Evolutionary conservation across 257 asterid species (phyloP).

Genomic region (Ilex asprella): DNA sequence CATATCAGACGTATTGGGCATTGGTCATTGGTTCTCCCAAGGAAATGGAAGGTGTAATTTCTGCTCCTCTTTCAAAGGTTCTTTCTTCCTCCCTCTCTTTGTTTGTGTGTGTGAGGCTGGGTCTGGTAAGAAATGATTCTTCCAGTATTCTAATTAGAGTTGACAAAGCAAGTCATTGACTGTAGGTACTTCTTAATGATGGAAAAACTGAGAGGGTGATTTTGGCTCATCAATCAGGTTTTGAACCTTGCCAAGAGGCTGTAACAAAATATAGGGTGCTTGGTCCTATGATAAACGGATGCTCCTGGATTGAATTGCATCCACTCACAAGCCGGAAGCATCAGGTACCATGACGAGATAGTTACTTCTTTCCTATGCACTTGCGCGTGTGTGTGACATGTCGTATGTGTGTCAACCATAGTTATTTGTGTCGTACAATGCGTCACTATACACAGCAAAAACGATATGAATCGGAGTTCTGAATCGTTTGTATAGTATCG

Average conservation of each 20-base stretch:
- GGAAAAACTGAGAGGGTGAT: constrained; percentile 81
- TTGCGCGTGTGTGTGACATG: no score
- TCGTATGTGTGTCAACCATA: no score
- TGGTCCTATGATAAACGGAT: constrained; percentile 90
- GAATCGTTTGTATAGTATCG: no score
- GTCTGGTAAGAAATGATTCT: no score
- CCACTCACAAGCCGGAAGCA: constrained; percentile 83
- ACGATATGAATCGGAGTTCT: no score
- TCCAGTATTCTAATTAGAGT: no score
- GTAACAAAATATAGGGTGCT: constrained; percentile 76
- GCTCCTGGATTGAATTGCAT: constrained; percentile 86
- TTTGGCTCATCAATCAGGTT: constrained; percentile 60
- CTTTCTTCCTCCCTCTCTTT: constrained; percentile 4
- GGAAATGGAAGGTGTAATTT: constrained; percentile 73
- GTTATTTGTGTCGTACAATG: no score
- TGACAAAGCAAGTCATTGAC: constrained; percentile 4
- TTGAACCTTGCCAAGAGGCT: constrained; percentile 88
- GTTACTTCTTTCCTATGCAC: neutral
- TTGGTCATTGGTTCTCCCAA: constrained; percentile 87
- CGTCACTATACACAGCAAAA: no score
- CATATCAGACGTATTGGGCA: constrained; percentile 79
- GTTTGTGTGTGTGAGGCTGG: no score
- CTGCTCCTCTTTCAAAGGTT: constrained; percentile 82
- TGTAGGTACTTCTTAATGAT: constrained; percentile 76
- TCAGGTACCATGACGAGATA: constrained; percentile 41